Base-by-base conservation (phyloP, 331 rosid species). In the Quercus tomentella region DNA sequence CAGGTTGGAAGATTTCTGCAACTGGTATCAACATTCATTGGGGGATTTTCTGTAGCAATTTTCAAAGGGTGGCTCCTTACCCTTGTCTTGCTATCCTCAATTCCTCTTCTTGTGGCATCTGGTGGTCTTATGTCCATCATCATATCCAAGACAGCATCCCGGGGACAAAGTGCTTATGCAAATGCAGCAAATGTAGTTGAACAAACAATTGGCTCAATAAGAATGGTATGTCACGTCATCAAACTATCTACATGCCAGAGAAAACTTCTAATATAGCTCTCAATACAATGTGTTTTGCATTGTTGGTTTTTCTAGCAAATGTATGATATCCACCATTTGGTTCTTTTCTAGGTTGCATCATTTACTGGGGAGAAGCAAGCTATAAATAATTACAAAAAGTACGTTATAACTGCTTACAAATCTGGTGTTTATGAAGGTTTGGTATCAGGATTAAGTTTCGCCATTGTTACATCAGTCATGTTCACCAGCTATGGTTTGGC, bases 281-380 rank as follows among this genome's bases (percentile, higher is more conserved):
- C 23, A 1, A 3, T 17, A 33, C 8, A 18, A 12, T 31, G 23
- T 4, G 25, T 7, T 31, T 33, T 31, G 12, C 49, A 26, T 6
- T 20, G 11, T 7, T 4, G 6, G 26, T 63, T 20, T 18, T 55
- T 55, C 43, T n/a, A 31, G 2, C 8, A 35, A 56, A 31, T 22
- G 15, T 6, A 2, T 51, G 52, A 31, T 23, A 31, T 28, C 72
- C 16, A 33, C 22, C n/a, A 25, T 73, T 45, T 23, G 8, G 22
- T 60, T 75, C 4, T 15, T 16, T 12, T 33, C 54, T 54, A 84
- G 87, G 87, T 84, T 71, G 87, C 84, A 31, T 72, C 87, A 66
- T 80, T 84, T 65, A 84, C 87, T 1, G 87, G 87, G 45, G 87
- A 84, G 70, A 80, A 77, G 65, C 81, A 30, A 66, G 87, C 84